A percentile compares a stretch with the other conserved stretches of the same genome.
Evolutionary conservation across 1,284 basidiomycete species (phyloP).

Genomic region (Xanthoconium separans): DNA sequence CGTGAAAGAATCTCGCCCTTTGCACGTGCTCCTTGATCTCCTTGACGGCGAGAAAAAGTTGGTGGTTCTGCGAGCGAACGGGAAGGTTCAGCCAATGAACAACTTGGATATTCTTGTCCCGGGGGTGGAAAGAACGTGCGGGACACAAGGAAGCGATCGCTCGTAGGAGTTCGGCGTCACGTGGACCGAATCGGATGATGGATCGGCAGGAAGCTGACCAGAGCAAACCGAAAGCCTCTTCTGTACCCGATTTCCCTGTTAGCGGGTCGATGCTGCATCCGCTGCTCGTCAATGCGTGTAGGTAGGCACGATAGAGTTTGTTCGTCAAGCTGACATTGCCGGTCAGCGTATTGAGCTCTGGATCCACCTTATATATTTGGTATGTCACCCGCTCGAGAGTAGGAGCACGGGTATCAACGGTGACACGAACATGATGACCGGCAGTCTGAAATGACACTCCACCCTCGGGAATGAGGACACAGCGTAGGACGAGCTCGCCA

Average conservation of each 20-base stretch:
- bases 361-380: slow-evolving; percentile 41
- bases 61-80: slow-evolving; percentile 32
- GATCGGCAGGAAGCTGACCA: slow-evolving; percentile 39
- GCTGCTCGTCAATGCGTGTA: slow-evolving; percentile 49
- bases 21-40: slow-evolving; percentile 32
- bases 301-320: slow-evolving; percentile 39
- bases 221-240: slow-evolving; percentile 44
- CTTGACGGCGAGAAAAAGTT: slow-evolving; percentile 24
- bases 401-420: slow-evolving; percentile 14
- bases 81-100: slow-evolving; percentile 20
- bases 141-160: slow-evolving; percentile 39
- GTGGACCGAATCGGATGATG: slow-evolving; percentile 34
- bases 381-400: slow-evolving; percentile 20
- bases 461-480: slow-evolving; percentile 43
- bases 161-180: slow-evolving; percentile 33
- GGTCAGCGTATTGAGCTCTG: slow-evolving; percentile 37
- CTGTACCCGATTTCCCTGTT: slow-evolving; percentile 43
- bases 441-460: slow-evolving; percentile 24
- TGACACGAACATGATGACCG: slow-evolving; percentile 26
- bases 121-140: slow-evolving; percentile 37
- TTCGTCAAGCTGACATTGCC: slow-evolving; percentile 34
- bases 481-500: slow-evolving; percentile 18
- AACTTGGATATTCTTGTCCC: slow-evolving; percentile 36
- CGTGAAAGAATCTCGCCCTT: slow-evolving; percentile 10
- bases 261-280: slow-evolving; percentile 44